Base-by-base conservation (phyloP, 306 rosid genomes). In the Erythrophleum fordii region DNA sequence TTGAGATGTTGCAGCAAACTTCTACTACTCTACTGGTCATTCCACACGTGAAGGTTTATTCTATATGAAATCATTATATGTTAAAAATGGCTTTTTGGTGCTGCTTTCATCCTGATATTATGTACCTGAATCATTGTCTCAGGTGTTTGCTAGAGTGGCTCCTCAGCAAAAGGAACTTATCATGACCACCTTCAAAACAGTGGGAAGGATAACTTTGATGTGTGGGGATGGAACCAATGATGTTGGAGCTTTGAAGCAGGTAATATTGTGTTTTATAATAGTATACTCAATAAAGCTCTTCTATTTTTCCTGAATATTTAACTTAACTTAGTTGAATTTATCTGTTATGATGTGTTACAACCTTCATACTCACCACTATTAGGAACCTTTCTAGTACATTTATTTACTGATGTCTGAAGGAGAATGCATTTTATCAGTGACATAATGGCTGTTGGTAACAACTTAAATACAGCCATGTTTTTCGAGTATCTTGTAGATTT, bases 221-320 rank as follows among this genome's bases (percentile, higher is more conserved):
- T 96, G 99, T 84, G 99, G 99, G 45, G 98, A 96, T 86, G 99
- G 99, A 76, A 96, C 99, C 56, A 96, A 96, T 77, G 99, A 96
- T 45, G 99, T 96, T 76, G 99, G 99, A 77, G 99, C 99, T 73
- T 85, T 96, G 77, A 96, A 96, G 86, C 99, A 96, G 97, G 99
- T 95, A 86, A 81, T 45, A 8, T 68, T 53, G 70, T 75, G 61
- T 59, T 59, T 70, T 18, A 34, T 64, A 73, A 55, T 72, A 49
- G 22, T 42, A 42, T 67, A 13, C 20, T 75, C 48, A 60, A 20
- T 25, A 53, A 20, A 76, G 31, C 17, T 2, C 14, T n/a, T 75
- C 60, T 70, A 9, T 58, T 11, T 55, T 35, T 76, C 67, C 76
- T 73, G 75, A 81, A 76, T 74, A 39, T 85, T 83, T 23, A 55